phyloP scores from a whole-genome alignment of 345 rosid species.

The Sisymbrium altissimum region DNA sequence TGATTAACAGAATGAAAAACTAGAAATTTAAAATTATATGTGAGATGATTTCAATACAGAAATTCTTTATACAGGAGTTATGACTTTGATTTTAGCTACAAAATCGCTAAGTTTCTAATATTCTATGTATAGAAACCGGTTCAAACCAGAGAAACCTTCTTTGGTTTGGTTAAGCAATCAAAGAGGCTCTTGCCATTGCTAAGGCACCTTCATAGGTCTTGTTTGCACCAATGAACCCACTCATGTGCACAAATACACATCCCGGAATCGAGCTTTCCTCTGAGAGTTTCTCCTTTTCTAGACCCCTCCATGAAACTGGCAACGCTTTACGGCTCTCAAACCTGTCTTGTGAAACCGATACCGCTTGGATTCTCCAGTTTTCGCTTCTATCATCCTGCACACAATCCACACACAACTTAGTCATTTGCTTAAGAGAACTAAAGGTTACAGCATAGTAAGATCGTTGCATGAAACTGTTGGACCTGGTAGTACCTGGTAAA shows the following conservation, averaged over 20 bases:
- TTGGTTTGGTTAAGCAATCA: constrained; percentile 18
- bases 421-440: background rate
- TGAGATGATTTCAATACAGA: too few relatives aligned
- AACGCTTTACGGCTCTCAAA: constrained; percentile 83
- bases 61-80: too few relatives aligned
- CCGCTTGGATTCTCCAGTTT: constrained; percentile 81
- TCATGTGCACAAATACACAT: constrained; percentile 78
- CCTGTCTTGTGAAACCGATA: constrained; percentile 64
- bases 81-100: too few relatives aligned
- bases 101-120: too few relatives aligned
- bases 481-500: constrained; percentile 59
- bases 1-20: too few relatives aligned
- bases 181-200: constrained; percentile 59
- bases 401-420: background rate
- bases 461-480: background rate
- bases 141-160: background rate
- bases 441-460: background rate
- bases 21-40: too few relatives aligned
- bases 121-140: too few relatives aligned
- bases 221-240: constrained; percentile 82
- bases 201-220: constrained; percentile 65
- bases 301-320: constrained; percentile 75
- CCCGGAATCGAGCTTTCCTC: constrained; percentile 54
- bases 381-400: constrained; percentile 81
- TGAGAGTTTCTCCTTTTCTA: constrained; percentile 65